Conservation (phyloP, 805 yeast genomes). For the Hanseniaspora pseudoguilliermondii region DNA sequence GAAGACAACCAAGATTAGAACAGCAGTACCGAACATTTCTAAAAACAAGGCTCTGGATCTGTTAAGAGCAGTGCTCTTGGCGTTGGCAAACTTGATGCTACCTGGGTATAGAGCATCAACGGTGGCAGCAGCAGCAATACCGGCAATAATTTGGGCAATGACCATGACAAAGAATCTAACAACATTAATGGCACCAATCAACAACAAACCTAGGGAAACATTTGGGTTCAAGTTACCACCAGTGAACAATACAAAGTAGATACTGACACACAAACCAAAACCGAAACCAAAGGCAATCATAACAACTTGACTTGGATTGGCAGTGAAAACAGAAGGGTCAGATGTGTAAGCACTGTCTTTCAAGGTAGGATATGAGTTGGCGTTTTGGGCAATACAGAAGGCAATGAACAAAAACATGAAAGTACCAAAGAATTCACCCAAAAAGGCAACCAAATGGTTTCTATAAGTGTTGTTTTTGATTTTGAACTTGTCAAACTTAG, state of each 20-base stretch:
- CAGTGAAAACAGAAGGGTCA: slow-evolving; percentile 37
- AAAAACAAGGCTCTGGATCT: slow-evolving; percentile 64
- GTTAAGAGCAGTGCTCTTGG: slow-evolving; percentile 59
- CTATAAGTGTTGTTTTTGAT: slow-evolving; percentile 29
- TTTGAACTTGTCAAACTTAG: neutral
- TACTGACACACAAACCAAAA: slow-evolving; percentile 65
- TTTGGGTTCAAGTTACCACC: slow-evolving; percentile 91
- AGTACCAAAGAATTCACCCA: slow-evolving; percentile 79
- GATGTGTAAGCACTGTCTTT: slow-evolving; percentile 30
- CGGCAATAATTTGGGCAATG: slow-evolving; percentile 62
- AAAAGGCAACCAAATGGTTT: slow-evolving; percentile 54
- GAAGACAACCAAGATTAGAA: slow-evolving; percentile 63
- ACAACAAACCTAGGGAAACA: slow-evolving; percentile 60
- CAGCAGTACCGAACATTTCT: slow-evolving; percentile 68
- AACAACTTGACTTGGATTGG: slow-evolving; percentile 54
- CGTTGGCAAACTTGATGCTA: slow-evolving; percentile 53
- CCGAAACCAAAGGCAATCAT: slow-evolving; percentile 84
- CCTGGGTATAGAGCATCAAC: slow-evolving; percentile 82
- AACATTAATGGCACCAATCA: slow-evolving; percentile 63
- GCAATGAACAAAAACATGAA: slow-evolving; percentile 75
- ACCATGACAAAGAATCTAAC: slow-evolving; percentile 54
- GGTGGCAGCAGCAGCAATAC: slow-evolving; percentile 87
- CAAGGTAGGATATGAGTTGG: slow-evolving; percentile 43
- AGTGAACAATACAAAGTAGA: slow-evolving; percentile 49
- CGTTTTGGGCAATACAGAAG: slow-evolving; percentile 69